Evolutionary conservation across 306 rosid genomes (phyloP).

Genomic region (Lathyrus oleraceus): DNA sequence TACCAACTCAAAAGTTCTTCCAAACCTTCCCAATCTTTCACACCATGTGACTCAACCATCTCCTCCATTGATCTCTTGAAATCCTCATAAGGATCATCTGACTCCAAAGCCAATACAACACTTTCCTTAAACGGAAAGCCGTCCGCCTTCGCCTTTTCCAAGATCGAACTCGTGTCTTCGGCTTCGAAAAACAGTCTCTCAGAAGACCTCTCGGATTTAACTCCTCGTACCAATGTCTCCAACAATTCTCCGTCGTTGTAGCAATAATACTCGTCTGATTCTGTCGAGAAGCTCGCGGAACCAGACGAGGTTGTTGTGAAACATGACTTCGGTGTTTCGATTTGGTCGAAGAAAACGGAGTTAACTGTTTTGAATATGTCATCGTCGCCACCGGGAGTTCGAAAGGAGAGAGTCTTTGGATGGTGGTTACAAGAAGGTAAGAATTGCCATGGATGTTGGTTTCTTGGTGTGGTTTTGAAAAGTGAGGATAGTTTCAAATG

Average conservation of each 20-base stretch:
- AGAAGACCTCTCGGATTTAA: conserved; percentile 68
- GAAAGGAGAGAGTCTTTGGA: conserved; percentile 65
- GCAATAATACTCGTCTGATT: conserved; percentile 49
- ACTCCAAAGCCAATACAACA: conserved; percentile 67
- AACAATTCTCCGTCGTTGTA: conserved; percentile 42
- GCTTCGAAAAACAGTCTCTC: conserved; percentile 83
- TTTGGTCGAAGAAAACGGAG: conserved; percentile 58
- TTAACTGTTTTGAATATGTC: conserved; percentile 63
- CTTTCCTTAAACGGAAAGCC: conserved; percentile 58
- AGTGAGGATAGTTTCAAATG: conserved; percentile 44
- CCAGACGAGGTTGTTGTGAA: conserved; percentile 61
- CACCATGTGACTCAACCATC: conserved; percentile 73
- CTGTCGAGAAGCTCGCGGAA: conserved; percentile 62
- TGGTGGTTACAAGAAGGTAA: conserved; percentile 52
- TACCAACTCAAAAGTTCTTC: conserved; percentile 73
- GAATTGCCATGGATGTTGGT: conserved; percentile 47
- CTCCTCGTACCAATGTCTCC: conserved; percentile 63
- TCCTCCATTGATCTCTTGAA: conserved; percentile 84
- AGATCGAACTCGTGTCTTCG: conserved; percentile 56
- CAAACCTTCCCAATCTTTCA: conserved; percentile 72
- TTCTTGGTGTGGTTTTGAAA: conserved; percentile 42
- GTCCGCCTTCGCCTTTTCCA: conserved; percentile 43
- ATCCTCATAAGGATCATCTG: conserved; percentile 69
- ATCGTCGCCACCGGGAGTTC: conserved; percentile 18
- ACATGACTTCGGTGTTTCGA: conserved; percentile 68